phyloP scores from a whole-genome alignment of 306 rosid genomes.

The barrel medic (Medicago truncatula) region DNA sequence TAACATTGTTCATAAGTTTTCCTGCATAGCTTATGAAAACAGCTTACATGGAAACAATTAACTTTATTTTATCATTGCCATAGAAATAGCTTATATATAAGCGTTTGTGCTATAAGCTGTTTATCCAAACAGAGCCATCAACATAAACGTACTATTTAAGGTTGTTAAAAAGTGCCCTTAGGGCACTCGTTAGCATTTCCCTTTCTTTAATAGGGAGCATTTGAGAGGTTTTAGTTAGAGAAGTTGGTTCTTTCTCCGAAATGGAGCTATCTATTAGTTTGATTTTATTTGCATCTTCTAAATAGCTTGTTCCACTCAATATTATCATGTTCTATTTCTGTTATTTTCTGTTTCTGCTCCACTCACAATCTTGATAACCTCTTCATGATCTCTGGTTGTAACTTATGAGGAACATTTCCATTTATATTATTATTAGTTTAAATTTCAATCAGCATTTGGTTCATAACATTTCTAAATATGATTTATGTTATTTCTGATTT shows the following conservation, averaged over 20 bases:
- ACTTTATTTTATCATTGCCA: too few relatives aligned
- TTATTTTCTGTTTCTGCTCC: not conserved
- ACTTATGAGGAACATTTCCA: not conserved
- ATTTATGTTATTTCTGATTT: conserved; percentile 30
- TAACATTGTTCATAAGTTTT: too few relatives aligned
- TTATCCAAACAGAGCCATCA: too few relatives aligned
- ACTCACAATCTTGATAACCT: too few relatives aligned
- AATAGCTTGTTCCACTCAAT: not conserved
- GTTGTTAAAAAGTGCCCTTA: too few relatives aligned
- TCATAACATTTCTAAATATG: conserved; percentile 16
- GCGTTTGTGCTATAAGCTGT: too few relatives aligned
- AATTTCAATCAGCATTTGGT: conserved; percentile 29
- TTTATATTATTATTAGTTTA: not conserved
- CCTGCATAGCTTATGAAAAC: too few relatives aligned
- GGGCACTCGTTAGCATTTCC: too few relatives aligned
- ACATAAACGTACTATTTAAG: too few relatives aligned
- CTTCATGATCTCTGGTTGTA: not conserved
- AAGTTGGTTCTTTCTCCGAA: not conserved
- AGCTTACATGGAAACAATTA: too few relatives aligned
- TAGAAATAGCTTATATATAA: too few relatives aligned
- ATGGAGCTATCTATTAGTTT: not conserved
- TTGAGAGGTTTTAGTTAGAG: not conserved
- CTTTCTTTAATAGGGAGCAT: too few relatives aligned
- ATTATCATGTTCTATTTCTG: not conserved
- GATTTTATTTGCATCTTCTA: not conserved